Evolutionary conservation across 305 asterid genomes (phyloP), one percentile per base, ranked within the genome.

Genomic region (Rubia tinctorum): DNA sequence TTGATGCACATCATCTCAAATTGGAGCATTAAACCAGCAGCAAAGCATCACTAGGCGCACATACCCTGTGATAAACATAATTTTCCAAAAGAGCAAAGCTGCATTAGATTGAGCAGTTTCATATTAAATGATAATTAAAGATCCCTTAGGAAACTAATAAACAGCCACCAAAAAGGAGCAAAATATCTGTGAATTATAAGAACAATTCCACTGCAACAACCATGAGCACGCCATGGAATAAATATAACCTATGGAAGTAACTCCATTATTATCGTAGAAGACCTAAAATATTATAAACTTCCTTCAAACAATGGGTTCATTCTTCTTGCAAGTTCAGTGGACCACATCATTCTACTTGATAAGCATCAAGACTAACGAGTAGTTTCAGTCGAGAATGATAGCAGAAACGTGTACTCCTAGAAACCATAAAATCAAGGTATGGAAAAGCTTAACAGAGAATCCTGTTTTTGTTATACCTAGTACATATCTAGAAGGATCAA

Each of bases 1-100:
- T 8, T 45, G 42, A 27, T 30, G 63, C 30, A 62, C 72, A 75
- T 69, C 76, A 72, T 69, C 75, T 67, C 63, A 60, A 62, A 66
- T 65, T 64, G 45, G 63, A 61, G 68, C 47, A 44, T 64, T 17
- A 39, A 27, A 42, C 51, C 45, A 8, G 76, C 55, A 59, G 58
- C 49, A 43, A 49, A 64, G 45, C 23, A 67, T 37, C 13, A 39
- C 68, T 68, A 53, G 30, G 34, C 37, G 53, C 27, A 18, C 23
- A 44, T 12, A 72, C 42, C 53, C 56, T 60, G 18, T 61, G 12
- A 12, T 23, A 49, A n/a, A 59, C 17, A 14, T 42, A 70, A 51
- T 27, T 53, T 60, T 61, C 69, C 55, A 17, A 53, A 69, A 39
- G 18, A 69, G 59, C 70, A 67, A 45, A 23, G 10, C 27, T 20